Evolutionary conservation across 2,329 filamentous ascomycete genomes (phyloP).

Genomic region (Colletotrichum sp.): DNA sequence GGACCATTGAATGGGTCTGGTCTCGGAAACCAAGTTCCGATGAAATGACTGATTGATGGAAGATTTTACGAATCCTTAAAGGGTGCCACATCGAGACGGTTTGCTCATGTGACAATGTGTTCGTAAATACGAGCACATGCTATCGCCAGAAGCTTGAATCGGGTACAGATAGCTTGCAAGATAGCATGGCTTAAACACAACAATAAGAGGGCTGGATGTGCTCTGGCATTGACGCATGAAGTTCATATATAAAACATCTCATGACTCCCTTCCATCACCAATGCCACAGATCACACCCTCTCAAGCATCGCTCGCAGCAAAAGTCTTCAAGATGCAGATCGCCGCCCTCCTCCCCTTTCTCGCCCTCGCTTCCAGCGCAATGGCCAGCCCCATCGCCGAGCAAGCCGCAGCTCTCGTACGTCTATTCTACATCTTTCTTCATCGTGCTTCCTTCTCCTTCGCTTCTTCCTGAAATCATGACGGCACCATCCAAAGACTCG

Average conservation of each 20-base stretch:
- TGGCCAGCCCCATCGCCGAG: background rate
- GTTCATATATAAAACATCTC: too few species aligned
- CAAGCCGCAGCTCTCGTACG: background rate
- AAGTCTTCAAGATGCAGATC: background rate
- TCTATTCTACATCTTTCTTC: fast-evolving
- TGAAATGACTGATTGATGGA: background rate
- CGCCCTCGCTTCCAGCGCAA: background rate
- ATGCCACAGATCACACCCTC: background rate
- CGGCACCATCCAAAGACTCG: background rate
- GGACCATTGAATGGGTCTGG: background rate
- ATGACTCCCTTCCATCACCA: too few species aligned
- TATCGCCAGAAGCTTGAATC: background rate
- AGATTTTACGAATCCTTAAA: background rate
- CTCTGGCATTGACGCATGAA: too few species aligned
- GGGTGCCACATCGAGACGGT: background rate
- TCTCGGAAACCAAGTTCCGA: background rate
- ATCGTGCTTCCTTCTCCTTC: background rate
- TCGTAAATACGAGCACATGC: background rate
- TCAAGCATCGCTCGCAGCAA: background rate
- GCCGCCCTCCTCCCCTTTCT: background rate
- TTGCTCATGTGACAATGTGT: background rate
- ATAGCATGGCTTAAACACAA: background rate
- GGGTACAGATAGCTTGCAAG: background rate
- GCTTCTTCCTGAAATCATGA: background rate
- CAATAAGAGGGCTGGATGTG: background rate